phyloP scores from a whole-genome alignment of 495 filamentous ascomycete species.

The Chaetomium fimeti region DNA sequence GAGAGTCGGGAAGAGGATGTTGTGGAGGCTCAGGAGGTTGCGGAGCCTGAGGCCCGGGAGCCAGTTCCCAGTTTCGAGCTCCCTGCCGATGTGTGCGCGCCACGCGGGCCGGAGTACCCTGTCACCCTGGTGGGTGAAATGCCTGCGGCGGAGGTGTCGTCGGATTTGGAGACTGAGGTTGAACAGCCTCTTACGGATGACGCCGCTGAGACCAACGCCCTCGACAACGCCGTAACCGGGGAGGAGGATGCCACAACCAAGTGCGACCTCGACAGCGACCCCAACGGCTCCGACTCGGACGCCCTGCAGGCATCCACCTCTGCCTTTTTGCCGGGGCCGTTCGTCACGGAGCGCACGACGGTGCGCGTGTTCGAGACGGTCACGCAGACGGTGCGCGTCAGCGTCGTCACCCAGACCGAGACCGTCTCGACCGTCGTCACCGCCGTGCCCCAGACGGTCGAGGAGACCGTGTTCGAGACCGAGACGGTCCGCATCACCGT shows the following conservation, averaged over 20 bases:
- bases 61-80: neutral
- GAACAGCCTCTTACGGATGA: neutral
- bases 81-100: neutral
- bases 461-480: conserved; percentile 35
- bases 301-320: neutral
- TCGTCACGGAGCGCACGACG: conserved; percentile 36
- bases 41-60: neutral
- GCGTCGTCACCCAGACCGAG: conserved; percentile 28
- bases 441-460: conserved; percentile 28
- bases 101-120: conserved; percentile 2
- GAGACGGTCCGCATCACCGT: conserved; percentile 33
- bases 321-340: conserved; percentile 19
- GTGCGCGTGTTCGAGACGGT: conserved; percentile 39
- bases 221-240: neutral
- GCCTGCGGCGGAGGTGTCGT: neutral
- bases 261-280: neutral
- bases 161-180: neutral
- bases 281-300: conserved; percentile 7
- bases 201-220: neutral
- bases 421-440: conserved; percentile 26
- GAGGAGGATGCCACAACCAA: neutral
- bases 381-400: conserved; percentile 29
- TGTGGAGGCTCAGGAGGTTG: neutral
- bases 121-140: conserved; percentile 3
- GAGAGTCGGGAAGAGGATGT: neutral